A percentile compares a stretch with the other conserved stretches of the same genome.
phyloP scores from a whole-genome alignment of 2,329 filamentous ascomycete genomes.

The Diaporthe aspalathi region DNA sequence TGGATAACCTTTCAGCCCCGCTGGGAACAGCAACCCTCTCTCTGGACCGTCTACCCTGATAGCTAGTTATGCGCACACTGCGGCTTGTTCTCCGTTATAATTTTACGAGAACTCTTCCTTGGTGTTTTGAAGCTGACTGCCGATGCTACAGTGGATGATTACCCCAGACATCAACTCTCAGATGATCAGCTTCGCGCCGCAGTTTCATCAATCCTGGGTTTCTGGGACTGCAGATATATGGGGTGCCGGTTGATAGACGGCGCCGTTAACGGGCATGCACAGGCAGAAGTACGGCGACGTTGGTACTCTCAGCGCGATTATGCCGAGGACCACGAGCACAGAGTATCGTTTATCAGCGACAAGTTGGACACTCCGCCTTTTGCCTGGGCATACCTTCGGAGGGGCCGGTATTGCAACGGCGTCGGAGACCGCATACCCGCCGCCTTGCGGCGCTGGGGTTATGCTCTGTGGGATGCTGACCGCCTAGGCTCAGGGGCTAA shows the following conservation, averaged over 20 bases:
- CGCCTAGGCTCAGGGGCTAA: not conserved
- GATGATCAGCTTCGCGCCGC: not conserved
- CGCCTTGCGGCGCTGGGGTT: slow-evolving; percentile 6
- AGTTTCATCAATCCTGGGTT: not conserved
- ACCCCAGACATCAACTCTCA: no score
- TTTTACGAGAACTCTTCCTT: no score
- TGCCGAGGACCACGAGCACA: slow-evolving; percentile 1
- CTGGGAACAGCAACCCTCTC: no score
- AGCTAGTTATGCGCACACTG: no score
- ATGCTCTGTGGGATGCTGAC: slow-evolving; percentile 18
- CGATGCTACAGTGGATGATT: no score
- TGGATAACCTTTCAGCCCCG: no score
- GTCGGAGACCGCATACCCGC: not conserved
- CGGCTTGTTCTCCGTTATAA: no score
- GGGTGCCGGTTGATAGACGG: not conserved
- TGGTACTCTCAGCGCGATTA: slow-evolving; percentile 12
- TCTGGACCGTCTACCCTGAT: no score
- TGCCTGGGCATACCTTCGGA: slow-evolving; percentile 21
- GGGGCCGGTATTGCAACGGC: slow-evolving; percentile 14
- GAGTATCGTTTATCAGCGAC: slow-evolving; percentile 2
- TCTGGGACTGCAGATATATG: not conserved
- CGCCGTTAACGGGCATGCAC: not conserved
- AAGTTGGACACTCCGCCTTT: not conserved
- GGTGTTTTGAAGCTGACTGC: no score
- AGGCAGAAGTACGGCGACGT: not conserved